These are phyloP conservation scores for Vaccinium corymbosum DNA, from an alignment of 148 eudicot genomes.

Conservation along the genomic window DNA sequence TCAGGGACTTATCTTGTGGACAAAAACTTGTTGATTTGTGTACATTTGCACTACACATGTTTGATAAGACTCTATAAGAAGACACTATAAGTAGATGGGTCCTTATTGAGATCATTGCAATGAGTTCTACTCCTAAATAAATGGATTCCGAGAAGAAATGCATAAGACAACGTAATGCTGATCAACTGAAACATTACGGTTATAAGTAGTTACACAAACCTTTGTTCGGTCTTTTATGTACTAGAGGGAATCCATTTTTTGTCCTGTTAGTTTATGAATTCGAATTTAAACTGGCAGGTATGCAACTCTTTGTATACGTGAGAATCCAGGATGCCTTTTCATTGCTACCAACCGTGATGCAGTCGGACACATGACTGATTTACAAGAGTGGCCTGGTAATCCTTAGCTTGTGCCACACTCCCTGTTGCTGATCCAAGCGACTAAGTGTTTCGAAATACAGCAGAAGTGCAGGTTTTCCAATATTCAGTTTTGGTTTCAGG, in stretches of 20 bases:
- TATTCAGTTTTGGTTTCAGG: conserved; percentile 39
- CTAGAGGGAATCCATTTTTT: not conserved
- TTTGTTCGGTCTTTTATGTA: not conserved
- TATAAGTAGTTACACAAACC: not conserved
- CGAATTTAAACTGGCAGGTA: conserved; percentile 46
- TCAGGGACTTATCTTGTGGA: not conserved
- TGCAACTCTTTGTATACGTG: conserved; percentile 90
- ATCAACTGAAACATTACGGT: not conserved
- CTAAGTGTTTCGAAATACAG: not conserved
- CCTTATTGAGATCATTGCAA: not conserved
- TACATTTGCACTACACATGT: not conserved
- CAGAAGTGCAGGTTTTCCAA: not conserved
- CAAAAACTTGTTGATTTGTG: not conserved
- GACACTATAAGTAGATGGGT: not conserved
- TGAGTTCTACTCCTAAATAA: not conserved
- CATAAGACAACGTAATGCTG: conserved; percentile 7
- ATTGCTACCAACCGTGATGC: conserved; percentile 94
- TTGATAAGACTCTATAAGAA: not conserved
- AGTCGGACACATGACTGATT: conserved; percentile 80
- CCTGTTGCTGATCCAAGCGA: not conserved
- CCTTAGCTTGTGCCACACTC: conserved; percentile 3
- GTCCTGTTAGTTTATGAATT: not conserved
- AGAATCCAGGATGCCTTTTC: conserved; percentile 95
- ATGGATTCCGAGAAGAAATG: not conserved
- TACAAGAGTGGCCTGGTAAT: conserved; percentile 97